A percentile compares a stretch with the other conserved stretches of the same genome.
Conservation (phyloP, 2,329 filamentous ascomycete species). For the Scopulariopsis brevicaulis region DNA sequence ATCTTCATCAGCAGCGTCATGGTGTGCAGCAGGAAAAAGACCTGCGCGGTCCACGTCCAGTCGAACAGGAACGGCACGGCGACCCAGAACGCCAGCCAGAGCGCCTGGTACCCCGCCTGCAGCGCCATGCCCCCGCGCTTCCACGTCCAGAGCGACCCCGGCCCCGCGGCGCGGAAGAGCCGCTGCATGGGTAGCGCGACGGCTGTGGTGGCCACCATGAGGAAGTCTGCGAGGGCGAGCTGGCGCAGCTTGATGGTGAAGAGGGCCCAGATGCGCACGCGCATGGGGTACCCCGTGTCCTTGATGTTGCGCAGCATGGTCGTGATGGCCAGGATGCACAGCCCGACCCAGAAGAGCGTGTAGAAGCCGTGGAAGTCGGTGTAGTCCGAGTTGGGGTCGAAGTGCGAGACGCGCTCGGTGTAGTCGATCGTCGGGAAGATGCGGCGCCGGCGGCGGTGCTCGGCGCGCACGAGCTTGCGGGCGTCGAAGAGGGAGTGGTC, state of each 20-base stretch:
- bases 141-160: slow-evolving; percentile 56
- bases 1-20: slow-evolving; percentile 97
- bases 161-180: slow-evolving; percentile 42
- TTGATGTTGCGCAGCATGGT: slow-evolving; percentile 88
- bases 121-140: slow-evolving; percentile 63
- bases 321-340: slow-evolving; percentile 94
- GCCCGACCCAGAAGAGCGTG: slow-evolving; percentile 92
- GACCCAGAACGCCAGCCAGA: slow-evolving; percentile 78
- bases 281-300: slow-evolving; percentile 80
- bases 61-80: slow-evolving; percentile 70
- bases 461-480: slow-evolving; percentile 70
- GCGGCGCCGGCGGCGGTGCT: slow-evolving; percentile 67
- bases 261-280: slow-evolving; percentile 76
- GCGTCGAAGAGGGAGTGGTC: slow-evolving; percentile 76
- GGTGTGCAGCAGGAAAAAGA: slow-evolving; percentile 85
- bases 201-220: slow-evolving; percentile 72
- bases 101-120: slow-evolving; percentile 70
- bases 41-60: slow-evolving; percentile 97
- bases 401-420: slow-evolving; percentile 82
- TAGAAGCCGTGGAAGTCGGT: slow-evolving; percentile 96
- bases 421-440: slow-evolving; percentile 93
- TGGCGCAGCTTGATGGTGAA: slow-evolving; percentile 87
- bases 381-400: slow-evolving; percentile 86
- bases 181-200: slow-evolving; percentile 64
- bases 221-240: slow-evolving; percentile 67